Conservation (phyloP, 495 filamentous ascomycete species). For the Podospora pseudocomata region DNA sequence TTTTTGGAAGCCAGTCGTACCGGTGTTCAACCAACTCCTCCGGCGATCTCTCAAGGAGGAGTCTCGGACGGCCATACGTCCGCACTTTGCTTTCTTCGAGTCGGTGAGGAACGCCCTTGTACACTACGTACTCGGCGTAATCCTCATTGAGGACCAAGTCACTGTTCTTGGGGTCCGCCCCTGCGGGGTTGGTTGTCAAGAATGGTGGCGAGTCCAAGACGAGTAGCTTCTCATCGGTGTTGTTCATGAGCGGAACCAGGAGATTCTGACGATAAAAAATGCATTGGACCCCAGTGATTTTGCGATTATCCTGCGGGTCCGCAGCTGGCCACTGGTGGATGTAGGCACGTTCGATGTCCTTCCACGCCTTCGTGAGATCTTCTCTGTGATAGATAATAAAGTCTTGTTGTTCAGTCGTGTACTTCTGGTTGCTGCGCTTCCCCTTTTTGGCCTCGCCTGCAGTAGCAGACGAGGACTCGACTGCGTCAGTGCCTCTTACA, state of each 20-base stretch:
- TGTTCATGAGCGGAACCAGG: slow-evolving; percentile 19
- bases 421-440: slow-evolving; percentile 22
- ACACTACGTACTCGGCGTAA: neutral
- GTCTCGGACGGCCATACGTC: slow-evolving; percentile 16
- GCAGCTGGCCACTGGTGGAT: slow-evolving; percentile 22
- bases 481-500: neutral
- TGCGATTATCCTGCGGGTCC: slow-evolving; percentile 11
- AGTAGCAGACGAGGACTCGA: neutral
- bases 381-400: slow-evolving; percentile 35
- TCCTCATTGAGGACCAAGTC: slow-evolving; percentile 8
- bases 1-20: slow-evolving; percentile 37
- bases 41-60: slow-evolving; percentile 33
- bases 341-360: slow-evolving; percentile 28
- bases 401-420: slow-evolving; percentile 23
- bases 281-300: slow-evolving; percentile 33
- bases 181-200: neutral
- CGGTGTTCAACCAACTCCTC: slow-evolving; percentile 33
- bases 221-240: slow-evolving; percentile 2
- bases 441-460: neutral
- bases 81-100: slow-evolving; percentile 6
- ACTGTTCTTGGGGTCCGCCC: neutral
- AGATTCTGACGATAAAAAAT: slow-evolving; percentile 39
- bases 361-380: slow-evolving; percentile 36
- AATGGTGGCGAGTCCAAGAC: slow-evolving; percentile 6
- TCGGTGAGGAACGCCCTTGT: neutral